Evolutionary conservation across 139 green algal genomes (phyloP), one percentile per base, ranked within the genome.

Genomic region (Chlamydomonas sp.): DNA sequence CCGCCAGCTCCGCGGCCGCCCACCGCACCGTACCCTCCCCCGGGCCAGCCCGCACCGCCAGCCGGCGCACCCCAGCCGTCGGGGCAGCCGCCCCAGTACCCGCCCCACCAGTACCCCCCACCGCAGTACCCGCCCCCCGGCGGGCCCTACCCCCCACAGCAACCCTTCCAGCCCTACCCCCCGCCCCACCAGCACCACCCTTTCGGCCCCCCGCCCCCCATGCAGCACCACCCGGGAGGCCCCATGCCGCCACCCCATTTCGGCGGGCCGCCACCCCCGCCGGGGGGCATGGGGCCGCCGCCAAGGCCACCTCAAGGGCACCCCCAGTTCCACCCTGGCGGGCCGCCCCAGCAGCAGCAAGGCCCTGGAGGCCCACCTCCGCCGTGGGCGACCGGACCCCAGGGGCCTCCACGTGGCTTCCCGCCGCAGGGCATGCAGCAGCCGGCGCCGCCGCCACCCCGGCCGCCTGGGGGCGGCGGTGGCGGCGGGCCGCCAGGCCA

Each of bases 71-170:
- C 80, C 3, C 64, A 57, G n/a, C 64, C 31, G n/a, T 66, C 64
- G 8, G 78, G 78, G n/a, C 64, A 81, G 1, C 66, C 66, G 66
- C 66, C 66, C 4, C 78, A 12, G 63, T 72, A 72, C 3, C n/a
- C 78, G 78, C 64, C 64, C 2, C 74, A 75, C 31, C 64, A 10
- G n/a, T 31, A 12, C 14, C 31, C 76, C 12, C 79, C 79, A 31
- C 79, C 79, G 79, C 79, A 63, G 31, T 31, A 64, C 8, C 79
- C 79, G 6, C 79, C 79, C n/a, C 79, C 79, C 9, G 79, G 79
- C 9, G 63, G 79, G 2, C 79, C 79, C 3, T 64, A 31, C 3
- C 63, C 79, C 7, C 79, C 63, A 12, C 64, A 73, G 78, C 79
- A 84, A 49, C 31, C 31, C 31, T 49, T 49, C 31, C 31, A 49